Conservation (phyloP, 1,284 basidiomycete species). For the Sparassis latifolia region DNA sequence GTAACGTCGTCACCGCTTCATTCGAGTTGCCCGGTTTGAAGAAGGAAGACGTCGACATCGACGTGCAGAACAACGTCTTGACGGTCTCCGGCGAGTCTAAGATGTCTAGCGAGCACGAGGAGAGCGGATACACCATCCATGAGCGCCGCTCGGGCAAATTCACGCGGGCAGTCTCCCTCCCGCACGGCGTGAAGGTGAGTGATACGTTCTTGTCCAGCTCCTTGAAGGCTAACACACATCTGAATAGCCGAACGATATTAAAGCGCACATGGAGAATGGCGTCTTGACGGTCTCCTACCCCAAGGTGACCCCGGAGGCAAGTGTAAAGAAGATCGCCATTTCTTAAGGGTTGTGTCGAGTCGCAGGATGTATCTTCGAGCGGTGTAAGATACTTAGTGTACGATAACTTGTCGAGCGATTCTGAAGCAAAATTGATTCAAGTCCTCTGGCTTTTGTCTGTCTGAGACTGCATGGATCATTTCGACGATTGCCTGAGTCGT, state of each 20-base stretch:
- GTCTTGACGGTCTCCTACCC: constrained; percentile 40
- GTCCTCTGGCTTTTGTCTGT: too few relatives aligned
- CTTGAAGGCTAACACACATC: background rate
- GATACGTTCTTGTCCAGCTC: background rate
- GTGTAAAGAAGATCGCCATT: constrained; percentile 31
- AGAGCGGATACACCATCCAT: constrained; percentile 38
- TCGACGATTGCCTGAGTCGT: too few relatives aligned
- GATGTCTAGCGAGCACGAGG: constrained; percentile 26
- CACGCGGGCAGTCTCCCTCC: constrained; percentile 38
- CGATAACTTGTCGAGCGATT: too few relatives aligned
- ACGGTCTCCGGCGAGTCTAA: constrained; percentile 39
- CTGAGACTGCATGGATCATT: too few relatives aligned
- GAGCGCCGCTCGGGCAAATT: constrained; percentile 44
- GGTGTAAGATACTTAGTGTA: too few relatives aligned
- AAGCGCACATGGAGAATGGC: constrained; percentile 38
- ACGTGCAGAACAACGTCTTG: constrained; percentile 36
- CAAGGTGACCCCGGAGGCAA: constrained; percentile 28
- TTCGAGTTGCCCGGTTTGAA: constrained; percentile 44
- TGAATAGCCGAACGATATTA: constrained; percentile 32
- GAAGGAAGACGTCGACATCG: constrained; percentile 35
- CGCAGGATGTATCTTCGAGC: too few relatives aligned
- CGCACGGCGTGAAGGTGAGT: constrained; percentile 40
- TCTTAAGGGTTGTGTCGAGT: constrained; percentile 11
- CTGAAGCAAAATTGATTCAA: too few relatives aligned
- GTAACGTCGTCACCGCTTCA: constrained; percentile 36